Evolutionary conservation across 1,284 basidiomycete species (phyloP).

Genomic region (Coniferiporia sulphurascens): DNA sequence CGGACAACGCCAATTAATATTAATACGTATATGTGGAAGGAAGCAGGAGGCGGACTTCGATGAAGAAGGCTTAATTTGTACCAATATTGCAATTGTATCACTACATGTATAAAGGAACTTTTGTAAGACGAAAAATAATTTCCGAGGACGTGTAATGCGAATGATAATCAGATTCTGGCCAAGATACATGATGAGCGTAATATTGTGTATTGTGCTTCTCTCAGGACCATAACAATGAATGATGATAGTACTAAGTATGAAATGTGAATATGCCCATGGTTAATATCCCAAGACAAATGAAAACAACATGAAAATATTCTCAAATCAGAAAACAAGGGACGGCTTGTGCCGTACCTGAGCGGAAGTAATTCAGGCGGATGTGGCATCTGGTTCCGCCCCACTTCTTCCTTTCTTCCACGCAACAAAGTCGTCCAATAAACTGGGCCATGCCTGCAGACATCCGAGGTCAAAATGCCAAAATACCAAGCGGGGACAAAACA

Average conservation of each 20-base stretch:
- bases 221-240: no score
- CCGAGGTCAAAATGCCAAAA: background rate
- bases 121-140: no score
- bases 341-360: background rate
- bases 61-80: background rate
- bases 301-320: background rate
- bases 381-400: background rate
- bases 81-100: background rate
- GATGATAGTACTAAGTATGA: no score
- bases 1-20: background rate
- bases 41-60: background rate
- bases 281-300: background rate
- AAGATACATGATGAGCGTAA: no score
- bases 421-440: constrained; percentile 70
- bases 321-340: background rate
- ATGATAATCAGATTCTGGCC: no score
- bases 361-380: background rate
- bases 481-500: no score
- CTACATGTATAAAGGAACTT: background rate
- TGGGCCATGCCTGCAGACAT: constrained; percentile 64
- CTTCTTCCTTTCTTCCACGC: constrained; percentile 47
- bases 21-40: background rate
- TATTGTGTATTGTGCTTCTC: no score
- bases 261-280: no score
- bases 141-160: no score